Percentiles rank a stretch among this genome's conserved stretches.
Evolutionary conservation across 768 basidiomycete species (phyloP).

Genomic region (Pholiota microspora): DNA sequence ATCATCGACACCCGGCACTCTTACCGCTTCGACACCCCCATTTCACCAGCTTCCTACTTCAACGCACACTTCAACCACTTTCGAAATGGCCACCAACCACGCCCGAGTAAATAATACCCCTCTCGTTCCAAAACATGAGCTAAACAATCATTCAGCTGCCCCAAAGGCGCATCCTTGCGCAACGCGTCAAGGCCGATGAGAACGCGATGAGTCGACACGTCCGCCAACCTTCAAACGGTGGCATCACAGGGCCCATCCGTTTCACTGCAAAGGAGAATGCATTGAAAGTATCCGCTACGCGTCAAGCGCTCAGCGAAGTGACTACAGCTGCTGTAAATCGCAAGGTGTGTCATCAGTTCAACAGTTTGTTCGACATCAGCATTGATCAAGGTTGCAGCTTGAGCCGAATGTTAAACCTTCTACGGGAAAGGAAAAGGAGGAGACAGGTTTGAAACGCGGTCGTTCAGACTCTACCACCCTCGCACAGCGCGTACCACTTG

Average conservation of each 20-base stretch:
- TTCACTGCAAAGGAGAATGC: constrained; percentile 45
- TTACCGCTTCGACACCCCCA: not conserved
- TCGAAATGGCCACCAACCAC: constrained; percentile 59
- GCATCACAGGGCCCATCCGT: constrained; percentile 47
- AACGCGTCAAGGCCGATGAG: constrained; percentile 75
- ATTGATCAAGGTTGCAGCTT: constrained; percentile 25
- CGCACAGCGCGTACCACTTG: constrained; percentile 70
- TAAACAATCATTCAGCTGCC: constrained; percentile 45
- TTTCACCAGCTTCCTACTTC: constrained; percentile 19
- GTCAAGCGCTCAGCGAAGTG: constrained; percentile 80
- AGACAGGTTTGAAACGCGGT: constrained; percentile 59
- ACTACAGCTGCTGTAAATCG: constrained; percentile 75
- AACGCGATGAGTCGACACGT: constrained; percentile 69
- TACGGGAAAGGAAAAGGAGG: constrained; percentile 67
- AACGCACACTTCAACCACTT: constrained; percentile 11
- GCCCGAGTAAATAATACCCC: constrained; percentile 46
- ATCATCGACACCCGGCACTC: not conserved
- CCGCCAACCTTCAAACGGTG: constrained; percentile 55
- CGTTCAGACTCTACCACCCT: constrained; percentile 63
- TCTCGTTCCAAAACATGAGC: constrained; percentile 15
- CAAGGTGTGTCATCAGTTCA: constrained; percentile 49
- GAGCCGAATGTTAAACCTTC: constrained; percentile 46
- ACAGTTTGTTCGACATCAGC: not conserved
- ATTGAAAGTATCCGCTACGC: constrained; percentile 57
- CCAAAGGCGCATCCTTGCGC: constrained; percentile 63